Conservation (phyloP, 805 yeast species). For the Hanseniaspora meyeri region DNA sequence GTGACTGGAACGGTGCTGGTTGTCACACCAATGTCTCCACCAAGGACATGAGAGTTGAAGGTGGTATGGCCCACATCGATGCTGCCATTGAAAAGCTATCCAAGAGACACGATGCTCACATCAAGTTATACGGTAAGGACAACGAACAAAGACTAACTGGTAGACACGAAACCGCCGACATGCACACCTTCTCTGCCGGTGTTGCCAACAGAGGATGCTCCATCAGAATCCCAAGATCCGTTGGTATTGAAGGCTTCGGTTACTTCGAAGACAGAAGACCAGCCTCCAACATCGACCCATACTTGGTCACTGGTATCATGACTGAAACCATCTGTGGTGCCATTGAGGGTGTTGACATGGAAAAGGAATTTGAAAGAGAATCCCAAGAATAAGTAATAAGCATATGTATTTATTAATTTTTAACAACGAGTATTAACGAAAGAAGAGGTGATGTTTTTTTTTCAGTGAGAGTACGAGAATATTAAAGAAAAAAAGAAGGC, state of each 20-base stretch:
- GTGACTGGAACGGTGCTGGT: conserved; percentile 99
- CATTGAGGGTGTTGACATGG: conserved; percentile 89
- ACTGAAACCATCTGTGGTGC: conserved; percentile 93
- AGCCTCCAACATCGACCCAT: conserved; percentile 98
- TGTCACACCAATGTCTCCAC: conserved; percentile 99
- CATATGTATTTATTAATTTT: not conserved
- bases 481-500: no score
- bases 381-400: conserved; percentile 17
- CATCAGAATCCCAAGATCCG: conserved; percentile 96
- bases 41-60: conserved; percentile 76
- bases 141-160: conserved; percentile 94
- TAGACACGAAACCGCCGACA: conserved; percentile 94
- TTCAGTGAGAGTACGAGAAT: no score
- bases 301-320: conserved; percentile 96
- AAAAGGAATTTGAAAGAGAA: conserved; percentile 78
- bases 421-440: not conserved
- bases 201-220: conserved; percentile 99
- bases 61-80: conserved; percentile 93
- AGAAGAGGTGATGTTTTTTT: not conserved
- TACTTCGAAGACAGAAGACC: conserved; percentile 99
- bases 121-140: conserved; percentile 87
- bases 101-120: conserved; percentile 93
- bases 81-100: conserved; percentile 86
- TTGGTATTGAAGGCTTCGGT: conserved; percentile 94
- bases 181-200: conserved; percentile 84